These are phyloP conservation scores for Teunomyces lycoperdinae DNA, from an alignment of 805 yeast genomes.

Conservation along the genomic window DNA sequence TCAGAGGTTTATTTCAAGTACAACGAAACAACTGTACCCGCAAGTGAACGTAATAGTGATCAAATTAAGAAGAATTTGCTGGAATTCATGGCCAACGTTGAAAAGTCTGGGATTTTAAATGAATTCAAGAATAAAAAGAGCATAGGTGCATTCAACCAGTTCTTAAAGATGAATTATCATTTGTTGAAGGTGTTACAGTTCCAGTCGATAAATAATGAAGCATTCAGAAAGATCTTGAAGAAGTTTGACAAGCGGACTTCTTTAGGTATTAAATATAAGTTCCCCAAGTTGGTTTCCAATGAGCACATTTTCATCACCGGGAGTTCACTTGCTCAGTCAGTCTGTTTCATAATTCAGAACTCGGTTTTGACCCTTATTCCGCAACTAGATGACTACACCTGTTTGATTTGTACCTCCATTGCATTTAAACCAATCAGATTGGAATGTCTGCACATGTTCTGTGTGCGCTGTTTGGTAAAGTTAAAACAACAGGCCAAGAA, in stretches of 20 bases:
- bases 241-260: conserved; percentile 74
- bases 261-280: conserved; percentile 43
- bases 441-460: conserved; percentile 64
- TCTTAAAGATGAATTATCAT: conserved; percentile 51
- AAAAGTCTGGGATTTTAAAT: conserved; percentile 32
- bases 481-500: conserved; percentile 56
- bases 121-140: conserved; percentile 48
- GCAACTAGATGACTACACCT: conserved; percentile 70
- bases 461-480: conserved; percentile 70
- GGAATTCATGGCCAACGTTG: conserved; percentile 40
- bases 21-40: conserved; percentile 39
- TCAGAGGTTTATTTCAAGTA: conserved; percentile 60
- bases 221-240: conserved; percentile 65
- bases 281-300: conserved; percentile 43
- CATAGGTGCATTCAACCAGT: conserved; percentile 44
- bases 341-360: conserved; percentile 55
- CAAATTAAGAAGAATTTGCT: conserved; percentile 45
- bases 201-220: conserved; percentile 60
- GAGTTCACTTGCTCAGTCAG: conserved; percentile 49
- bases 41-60: conserved; percentile 44
- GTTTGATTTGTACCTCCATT: conserved; percentile 69
- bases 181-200: conserved; percentile 57
- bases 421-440: conserved; percentile 72
- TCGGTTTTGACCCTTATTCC: conserved; percentile 59
- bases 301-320: conserved; percentile 45